Evolutionary conservation across 1,284 basidiomycete species (phyloP).

Genomic region (Pascua guehoae): DNA sequence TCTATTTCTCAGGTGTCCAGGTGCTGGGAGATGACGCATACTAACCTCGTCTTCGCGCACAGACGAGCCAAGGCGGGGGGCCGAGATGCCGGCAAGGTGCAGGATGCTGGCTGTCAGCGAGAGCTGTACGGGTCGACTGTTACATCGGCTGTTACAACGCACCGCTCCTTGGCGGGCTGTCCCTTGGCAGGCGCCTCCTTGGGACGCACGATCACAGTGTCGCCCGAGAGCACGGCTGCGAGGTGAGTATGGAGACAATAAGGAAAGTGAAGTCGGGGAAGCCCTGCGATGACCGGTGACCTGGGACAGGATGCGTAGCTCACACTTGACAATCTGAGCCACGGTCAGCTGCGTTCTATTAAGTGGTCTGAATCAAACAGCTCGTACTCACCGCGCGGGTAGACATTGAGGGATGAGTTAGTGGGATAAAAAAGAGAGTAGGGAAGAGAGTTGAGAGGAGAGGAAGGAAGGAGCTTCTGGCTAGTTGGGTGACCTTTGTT

Average conservation of each 20-base stretch:
- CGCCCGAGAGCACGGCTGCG: constrained; percentile 79
- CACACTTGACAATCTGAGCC: constrained; percentile 46
- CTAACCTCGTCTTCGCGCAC: constrained; percentile 80
- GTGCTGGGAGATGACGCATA: not conserved
- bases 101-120: constrained; percentile 59
- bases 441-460: not conserved
- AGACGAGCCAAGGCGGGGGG: constrained; percentile 74
- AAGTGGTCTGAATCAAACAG: too few species aligned
- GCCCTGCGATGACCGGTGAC: not conserved
- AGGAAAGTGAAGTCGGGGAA: not conserved
- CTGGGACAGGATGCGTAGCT: constrained; percentile 6
- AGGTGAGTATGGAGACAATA: constrained; percentile 1
- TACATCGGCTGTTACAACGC: too few species aligned
- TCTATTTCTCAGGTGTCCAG: not conserved
- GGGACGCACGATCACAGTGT: constrained; percentile 72
- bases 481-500: not conserved
- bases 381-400: constrained; percentile 41
- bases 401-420: constrained; percentile 27
- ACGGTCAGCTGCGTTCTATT: constrained; percentile 8
- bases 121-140: too few species aligned
- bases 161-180: constrained; percentile 84
- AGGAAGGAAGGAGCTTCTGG: too few species aligned
- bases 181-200: constrained; percentile 72
- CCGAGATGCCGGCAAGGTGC: constrained; percentile 75
- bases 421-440: not conserved